phyloP scores from a whole-genome alignment of 768 basidiomycete genomes.

The Pleurotus djamor region DNA sequence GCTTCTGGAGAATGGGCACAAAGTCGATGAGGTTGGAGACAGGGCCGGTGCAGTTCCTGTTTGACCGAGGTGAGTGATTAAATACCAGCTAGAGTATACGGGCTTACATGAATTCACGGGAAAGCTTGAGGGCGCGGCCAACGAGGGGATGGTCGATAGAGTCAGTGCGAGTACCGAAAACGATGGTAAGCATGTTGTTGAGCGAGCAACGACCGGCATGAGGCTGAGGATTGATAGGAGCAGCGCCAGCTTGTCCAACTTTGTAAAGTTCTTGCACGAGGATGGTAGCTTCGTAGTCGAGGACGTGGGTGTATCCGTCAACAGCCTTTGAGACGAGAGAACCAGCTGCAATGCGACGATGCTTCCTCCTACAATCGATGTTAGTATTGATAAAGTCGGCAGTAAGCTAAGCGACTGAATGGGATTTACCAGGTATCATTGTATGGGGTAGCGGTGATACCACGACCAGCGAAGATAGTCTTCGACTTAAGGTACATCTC shows the following conservation, averaged over 20 bases:
- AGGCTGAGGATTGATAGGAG: constrained; percentile 35
- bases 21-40: constrained; percentile 45
- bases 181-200: constrained; percentile 44
- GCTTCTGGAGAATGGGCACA: constrained; percentile 33
- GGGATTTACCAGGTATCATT: constrained; percentile 33
- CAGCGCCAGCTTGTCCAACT: constrained; percentile 23
- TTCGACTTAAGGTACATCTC: constrained; percentile 42
- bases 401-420: background rate
- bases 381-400: background rate
- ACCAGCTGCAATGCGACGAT: constrained; percentile 34
- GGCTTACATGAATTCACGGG: constrained; percentile 43
- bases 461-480: constrained; percentile 39
- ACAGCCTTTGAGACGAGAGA: constrained; percentile 32
- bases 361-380: constrained; percentile 30
- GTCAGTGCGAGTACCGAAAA: constrained; percentile 40
- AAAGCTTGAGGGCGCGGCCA: constrained; percentile 28
- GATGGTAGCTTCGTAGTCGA: constrained; percentile 37
- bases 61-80: background rate
- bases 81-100: background rate
- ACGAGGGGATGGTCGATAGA: constrained; percentile 34
- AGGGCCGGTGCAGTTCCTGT: constrained; percentile 40
- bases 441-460: constrained; percentile 42
- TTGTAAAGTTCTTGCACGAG: constrained; percentile 34
- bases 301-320: constrained; percentile 27
- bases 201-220: constrained; percentile 35